A percentile compares a stretch with the other conserved stretches of the same genome.
Conservation (phyloP, 495 filamentous ascomycete species). For the Talaromyces borbonicus region DNA sequence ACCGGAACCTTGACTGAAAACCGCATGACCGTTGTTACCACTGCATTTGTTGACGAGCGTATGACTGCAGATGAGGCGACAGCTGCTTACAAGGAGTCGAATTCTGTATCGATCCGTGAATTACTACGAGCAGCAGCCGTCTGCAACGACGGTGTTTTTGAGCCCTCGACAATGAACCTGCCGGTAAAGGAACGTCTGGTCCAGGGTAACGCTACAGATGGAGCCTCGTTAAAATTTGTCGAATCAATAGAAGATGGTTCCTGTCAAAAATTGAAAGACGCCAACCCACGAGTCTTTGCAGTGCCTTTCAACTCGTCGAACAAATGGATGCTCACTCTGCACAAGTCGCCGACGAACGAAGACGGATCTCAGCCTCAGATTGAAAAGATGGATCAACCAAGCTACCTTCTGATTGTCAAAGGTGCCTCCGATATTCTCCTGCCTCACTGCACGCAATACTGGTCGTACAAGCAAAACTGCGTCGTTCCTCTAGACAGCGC, state of each 20-base stretch:
- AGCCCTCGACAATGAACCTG: constrained; percentile 39
- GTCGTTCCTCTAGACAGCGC: constrained; percentile 28
- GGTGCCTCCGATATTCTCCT: constrained; percentile 57
- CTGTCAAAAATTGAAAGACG: constrained; percentile 27
- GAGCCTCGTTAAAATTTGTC: constrained; percentile 55
- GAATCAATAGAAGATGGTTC: constrained; percentile 38
- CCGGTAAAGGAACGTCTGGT: constrained; percentile 45
- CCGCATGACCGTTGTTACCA: constrained; percentile 44
- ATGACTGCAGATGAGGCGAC: neutral
- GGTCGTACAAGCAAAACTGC: constrained; percentile 34
- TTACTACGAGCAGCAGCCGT: constrained; percentile 43
- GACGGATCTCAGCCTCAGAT: neutral
- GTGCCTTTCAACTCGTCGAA: constrained; percentile 66
- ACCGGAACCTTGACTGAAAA: constrained; percentile 60
- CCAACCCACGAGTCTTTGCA: constrained; percentile 48
- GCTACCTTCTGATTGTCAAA: constrained; percentile 23
- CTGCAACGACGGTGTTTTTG: constrained; percentile 61
- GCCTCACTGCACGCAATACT: constrained; percentile 39
- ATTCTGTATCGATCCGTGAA: constrained; percentile 29
- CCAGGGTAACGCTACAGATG: constrained; percentile 60
- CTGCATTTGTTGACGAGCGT: constrained; percentile 2
- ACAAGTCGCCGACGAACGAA: neutral
- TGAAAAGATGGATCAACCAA: neutral
- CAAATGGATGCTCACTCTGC: constrained; percentile 53
- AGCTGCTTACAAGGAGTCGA: neutral